These are phyloP conservation scores for Xylaria longipes DNA, from an alignment of 495 filamentous ascomycete genomes.

Conservation along the genomic window DNA sequence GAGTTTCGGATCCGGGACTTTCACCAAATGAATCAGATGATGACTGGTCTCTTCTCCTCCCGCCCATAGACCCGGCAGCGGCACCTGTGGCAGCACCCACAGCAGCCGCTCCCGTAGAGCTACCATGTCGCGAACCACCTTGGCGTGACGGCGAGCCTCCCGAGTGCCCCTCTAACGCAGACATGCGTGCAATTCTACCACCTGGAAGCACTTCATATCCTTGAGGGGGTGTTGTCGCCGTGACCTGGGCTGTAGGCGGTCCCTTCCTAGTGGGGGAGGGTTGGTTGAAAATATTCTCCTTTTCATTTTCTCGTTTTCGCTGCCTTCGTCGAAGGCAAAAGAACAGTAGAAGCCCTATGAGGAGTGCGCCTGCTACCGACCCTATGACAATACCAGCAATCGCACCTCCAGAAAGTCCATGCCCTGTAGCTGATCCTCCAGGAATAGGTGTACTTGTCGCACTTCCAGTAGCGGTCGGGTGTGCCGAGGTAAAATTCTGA, in stretches of 20 bases:
- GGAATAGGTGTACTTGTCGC: slow-evolving; percentile 51
- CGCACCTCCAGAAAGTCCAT: slow-evolving; percentile 75
- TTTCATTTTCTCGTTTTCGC: slow-evolving; percentile 63
- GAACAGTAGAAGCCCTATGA: slow-evolving; percentile 68
- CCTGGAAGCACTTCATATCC: slow-evolving; percentile 80
- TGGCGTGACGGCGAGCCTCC: slow-evolving; percentile 63
- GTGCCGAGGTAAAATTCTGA: slow-evolving; percentile 67
- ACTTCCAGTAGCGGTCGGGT: slow-evolving; percentile 51
- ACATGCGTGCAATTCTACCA: slow-evolving; percentile 93
- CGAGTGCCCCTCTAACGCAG: slow-evolving; percentile 79
- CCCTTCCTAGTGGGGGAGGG: slow-evolving; percentile 77
- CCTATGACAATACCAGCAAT: slow-evolving; percentile 94
- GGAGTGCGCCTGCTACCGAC: slow-evolving; percentile 70
- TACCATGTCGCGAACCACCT: slow-evolving; percentile 44
- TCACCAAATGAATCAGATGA: slow-evolving; percentile 81
- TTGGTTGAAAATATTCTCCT: slow-evolving; percentile 79
- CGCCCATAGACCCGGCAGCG: slow-evolving; percentile 44
- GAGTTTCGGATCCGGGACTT: slow-evolving; percentile 77
- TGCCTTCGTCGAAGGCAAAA: slow-evolving; percentile 66
- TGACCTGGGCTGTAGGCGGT: slow-evolving; percentile 41
- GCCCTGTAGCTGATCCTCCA: slow-evolving; percentile 30
- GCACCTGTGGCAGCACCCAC: slow-evolving; percentile 46
- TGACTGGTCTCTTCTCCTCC: slow-evolving; percentile 68
- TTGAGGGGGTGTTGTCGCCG: slow-evolving; percentile 52
- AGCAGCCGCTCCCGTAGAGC: slow-evolving; percentile 45